These are phyloP conservation scores for Neurospora intermedia DNA, from an alignment of 495 filamentous ascomycete species.

Conservation along the genomic window DNA sequence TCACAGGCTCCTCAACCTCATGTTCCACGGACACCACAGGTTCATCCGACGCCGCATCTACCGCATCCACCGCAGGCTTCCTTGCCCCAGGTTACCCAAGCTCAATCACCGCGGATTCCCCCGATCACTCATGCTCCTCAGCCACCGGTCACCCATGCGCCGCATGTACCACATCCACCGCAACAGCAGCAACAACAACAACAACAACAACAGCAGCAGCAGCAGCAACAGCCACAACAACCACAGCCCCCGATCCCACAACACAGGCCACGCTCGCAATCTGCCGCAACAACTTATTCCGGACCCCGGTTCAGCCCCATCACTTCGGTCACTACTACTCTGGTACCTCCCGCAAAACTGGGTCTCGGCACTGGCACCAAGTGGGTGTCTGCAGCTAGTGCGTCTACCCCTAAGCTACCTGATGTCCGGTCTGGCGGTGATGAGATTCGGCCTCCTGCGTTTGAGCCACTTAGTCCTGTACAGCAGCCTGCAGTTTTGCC, in stretches of 20 bases:
- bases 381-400: conserved; percentile 34
- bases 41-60: not conserved
- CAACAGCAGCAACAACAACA: not conserved
- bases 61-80: conserved; percentile 8
- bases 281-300: not conserved
- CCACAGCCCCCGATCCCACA: not conserved
- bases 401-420: conserved; percentile 32
- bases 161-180: not conserved
- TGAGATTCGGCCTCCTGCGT: conserved; percentile 28
- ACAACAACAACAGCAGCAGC: not conserved
- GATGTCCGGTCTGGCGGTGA: conserved; percentile 16
- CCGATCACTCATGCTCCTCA: not conserved
- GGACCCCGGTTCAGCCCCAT: conserved; percentile 8
- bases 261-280: conserved; percentile 10
- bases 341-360: conserved; percentile 4
- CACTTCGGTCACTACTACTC: conserved; percentile 8
- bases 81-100: conserved; percentile 1
- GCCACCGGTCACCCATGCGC: not conserved
- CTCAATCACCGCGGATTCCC: not conserved
- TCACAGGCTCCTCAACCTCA: conserved; percentile 2
- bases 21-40: not conserved
- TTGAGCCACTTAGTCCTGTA: conserved; percentile 37
- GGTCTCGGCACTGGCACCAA: conserved; percentile 33
- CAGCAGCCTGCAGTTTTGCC: conserved; percentile 4
- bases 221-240: not conserved